Percentiles rank a stretch among this genome's conserved stretches.
These are phyloP conservation scores for Ambrosia hybrid DNA, from an alignment of 140 eudicot genomes.

Conservation along the genomic window DNA sequence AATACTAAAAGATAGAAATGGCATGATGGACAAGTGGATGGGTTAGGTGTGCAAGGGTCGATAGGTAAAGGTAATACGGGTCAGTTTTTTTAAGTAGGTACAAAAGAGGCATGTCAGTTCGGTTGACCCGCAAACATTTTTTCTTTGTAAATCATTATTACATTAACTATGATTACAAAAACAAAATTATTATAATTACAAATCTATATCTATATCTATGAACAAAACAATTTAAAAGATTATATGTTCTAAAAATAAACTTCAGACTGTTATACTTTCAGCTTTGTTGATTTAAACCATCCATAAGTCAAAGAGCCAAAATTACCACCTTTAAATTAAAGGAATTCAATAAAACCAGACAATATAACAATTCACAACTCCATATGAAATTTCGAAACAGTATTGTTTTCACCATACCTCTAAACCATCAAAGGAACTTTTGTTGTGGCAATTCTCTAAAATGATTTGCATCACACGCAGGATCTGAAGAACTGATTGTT, in stretches of 20 bases:
- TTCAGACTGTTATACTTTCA: neutral
- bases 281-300: conserved; percentile 4
- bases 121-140: neutral
- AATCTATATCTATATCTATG: neutral
- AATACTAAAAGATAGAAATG: neutral
- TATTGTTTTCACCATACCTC: conserved; percentile 57
- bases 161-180: neutral
- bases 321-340: neutral
- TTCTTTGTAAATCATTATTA: neutral
- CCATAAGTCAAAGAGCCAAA: neutral
- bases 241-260: neutral
- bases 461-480: conserved; percentile 91
- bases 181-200: neutral
- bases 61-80: too few species aligned
- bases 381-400: neutral
- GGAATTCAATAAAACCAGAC: neutral
- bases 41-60: neutral
- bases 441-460: conserved; percentile 86
- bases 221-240: neutral
- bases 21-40: too few species aligned
- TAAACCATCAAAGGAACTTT: conserved; percentile 81
- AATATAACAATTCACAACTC: neutral
- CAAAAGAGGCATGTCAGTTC: neutral
- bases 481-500: conserved; percentile 80
- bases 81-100: too few species aligned